These are phyloP conservation scores for Hippophae gyantsensis DNA, from an alignment of 306 rosid genomes.

Conservation along the genomic window DNA sequence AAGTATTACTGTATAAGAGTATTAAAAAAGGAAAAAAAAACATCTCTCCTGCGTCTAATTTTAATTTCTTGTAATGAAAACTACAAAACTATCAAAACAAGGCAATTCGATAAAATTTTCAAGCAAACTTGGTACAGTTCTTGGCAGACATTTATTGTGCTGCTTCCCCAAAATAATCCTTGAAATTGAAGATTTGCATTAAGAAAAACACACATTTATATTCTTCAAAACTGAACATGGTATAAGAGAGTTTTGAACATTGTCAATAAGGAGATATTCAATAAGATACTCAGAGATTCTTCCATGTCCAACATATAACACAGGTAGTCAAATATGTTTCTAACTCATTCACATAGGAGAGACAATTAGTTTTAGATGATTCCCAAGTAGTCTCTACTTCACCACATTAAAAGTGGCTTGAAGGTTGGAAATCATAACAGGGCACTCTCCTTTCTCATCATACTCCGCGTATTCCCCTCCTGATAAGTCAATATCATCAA, in stretches of 20 bases:
- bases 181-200: background rate
- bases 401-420: slow-evolving; percentile 57
- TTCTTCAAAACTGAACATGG: no score
- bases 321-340: slow-evolving; percentile 8
- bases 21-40: no score
- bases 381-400: slow-evolving; percentile 22
- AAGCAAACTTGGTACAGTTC: no score
- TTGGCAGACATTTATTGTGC: background rate
- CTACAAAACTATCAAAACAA: no score
- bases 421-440: slow-evolving; percentile 68
- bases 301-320: slow-evolving; percentile 2
- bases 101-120: no score
- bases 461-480: slow-evolving; percentile 67
- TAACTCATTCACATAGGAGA: slow-evolving; percentile 17
- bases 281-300: slow-evolving; percentile 1
- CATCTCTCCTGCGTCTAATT: no score
- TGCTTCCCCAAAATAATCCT: background rate
- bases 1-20: no score
- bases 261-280: background rate
- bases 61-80: no score
- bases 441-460: slow-evolving; percentile 84
- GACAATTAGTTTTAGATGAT: slow-evolving; percentile 2
- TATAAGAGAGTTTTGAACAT: background rate
- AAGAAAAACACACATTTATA: no score
- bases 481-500: slow-evolving; percentile 66